These are phyloP conservation scores for Trichophyton equinum DNA, from an alignment of 2,329 filamentous ascomycete genomes.

Conservation along the genomic window DNA sequence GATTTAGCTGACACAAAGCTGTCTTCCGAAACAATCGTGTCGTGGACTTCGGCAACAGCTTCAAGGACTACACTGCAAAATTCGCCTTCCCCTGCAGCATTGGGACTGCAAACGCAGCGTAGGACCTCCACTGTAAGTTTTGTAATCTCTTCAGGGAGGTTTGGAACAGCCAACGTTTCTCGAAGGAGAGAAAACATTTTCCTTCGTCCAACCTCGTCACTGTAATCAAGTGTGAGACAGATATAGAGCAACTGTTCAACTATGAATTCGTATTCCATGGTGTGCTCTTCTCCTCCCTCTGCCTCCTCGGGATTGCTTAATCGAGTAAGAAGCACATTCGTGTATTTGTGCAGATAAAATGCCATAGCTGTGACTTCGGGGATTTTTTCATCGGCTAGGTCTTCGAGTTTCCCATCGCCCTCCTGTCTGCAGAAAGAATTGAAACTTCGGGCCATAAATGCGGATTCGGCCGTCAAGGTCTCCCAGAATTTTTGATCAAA, in stretches of 20 bases:
- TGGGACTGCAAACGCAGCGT: constrained; percentile 62
- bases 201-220: constrained; percentile 86
- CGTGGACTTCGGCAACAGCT: constrained; percentile 90
- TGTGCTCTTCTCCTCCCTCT: constrained; percentile 65
- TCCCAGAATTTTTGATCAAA: constrained; percentile 38
- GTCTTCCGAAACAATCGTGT: constrained; percentile 67
- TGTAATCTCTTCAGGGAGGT: constrained; percentile 84
- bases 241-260: constrained; percentile 92
- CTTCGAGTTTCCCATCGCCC: constrained; percentile 60
- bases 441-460: constrained; percentile 83
- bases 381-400: constrained; percentile 78
- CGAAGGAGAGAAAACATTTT: constrained; percentile 92
- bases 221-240: constrained; percentile 82
- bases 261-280: constrained; percentile 84
- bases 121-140: constrained; percentile 75
- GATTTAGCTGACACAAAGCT: constrained; percentile 92
- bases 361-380: constrained; percentile 88
- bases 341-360: constrained; percentile 72
- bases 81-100: constrained; percentile 39
- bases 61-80: constrained; percentile 55
- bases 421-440: constrained; percentile 80
- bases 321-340: constrained; percentile 41
- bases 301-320: constrained; percentile 32
- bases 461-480: constrained; percentile 56
- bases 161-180: constrained; percentile 70